These are phyloP conservation scores for Apiotrichum sp. DNA, from an alignment of 1,284 basidiomycete species.

Conservation along the genomic window DNA sequence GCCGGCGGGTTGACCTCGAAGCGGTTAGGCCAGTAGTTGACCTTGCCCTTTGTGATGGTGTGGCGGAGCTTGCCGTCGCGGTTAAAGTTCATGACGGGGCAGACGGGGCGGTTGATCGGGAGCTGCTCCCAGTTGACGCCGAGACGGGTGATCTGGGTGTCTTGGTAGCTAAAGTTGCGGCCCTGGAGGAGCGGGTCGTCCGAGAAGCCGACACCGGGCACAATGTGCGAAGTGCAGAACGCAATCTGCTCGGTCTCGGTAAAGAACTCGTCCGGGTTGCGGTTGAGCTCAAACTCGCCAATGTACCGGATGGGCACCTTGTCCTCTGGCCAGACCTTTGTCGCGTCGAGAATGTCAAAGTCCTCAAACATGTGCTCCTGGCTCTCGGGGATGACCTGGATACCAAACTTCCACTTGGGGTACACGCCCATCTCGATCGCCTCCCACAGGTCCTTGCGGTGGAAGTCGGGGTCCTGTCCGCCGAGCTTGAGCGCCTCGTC, in stretches of 20 bases:
- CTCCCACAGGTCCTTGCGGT: constrained; percentile 69
- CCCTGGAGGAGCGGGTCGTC: constrained; percentile 77
- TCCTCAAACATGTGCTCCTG: constrained; percentile 58
- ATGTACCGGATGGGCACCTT: constrained; percentile 66
- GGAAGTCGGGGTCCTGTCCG: constrained; percentile 67
- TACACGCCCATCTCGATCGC: constrained; percentile 56
- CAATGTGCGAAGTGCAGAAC: constrained; percentile 73
- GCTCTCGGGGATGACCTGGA: constrained; percentile 69
- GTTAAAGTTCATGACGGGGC: constrained; percentile 67
- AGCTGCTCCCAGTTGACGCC: constrained; percentile 57
- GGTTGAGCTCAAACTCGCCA: constrained; percentile 66
- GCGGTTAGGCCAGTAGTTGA: constrained; percentile 62
- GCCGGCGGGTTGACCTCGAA: constrained; percentile 49
- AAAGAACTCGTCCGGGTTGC: constrained; percentile 61
- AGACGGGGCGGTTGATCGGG: constrained; percentile 74
- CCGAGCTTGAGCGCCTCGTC: constrained; percentile 74
- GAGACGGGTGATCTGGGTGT: constrained; percentile 67
- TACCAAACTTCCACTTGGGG: constrained; percentile 68
- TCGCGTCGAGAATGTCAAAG: constrained; percentile 64
- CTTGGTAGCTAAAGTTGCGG: constrained; percentile 76
- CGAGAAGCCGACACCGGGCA: constrained; percentile 72
- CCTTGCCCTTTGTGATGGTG: constrained; percentile 32
- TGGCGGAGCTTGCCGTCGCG: constrained; percentile 60
- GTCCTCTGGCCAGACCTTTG: constrained; percentile 75
- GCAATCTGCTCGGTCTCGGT: constrained; percentile 72